These are phyloP conservation scores for Baudoinia panamericana DNA, from an alignment of 495 filamentous ascomycete species.

Conservation along the genomic window DNA sequence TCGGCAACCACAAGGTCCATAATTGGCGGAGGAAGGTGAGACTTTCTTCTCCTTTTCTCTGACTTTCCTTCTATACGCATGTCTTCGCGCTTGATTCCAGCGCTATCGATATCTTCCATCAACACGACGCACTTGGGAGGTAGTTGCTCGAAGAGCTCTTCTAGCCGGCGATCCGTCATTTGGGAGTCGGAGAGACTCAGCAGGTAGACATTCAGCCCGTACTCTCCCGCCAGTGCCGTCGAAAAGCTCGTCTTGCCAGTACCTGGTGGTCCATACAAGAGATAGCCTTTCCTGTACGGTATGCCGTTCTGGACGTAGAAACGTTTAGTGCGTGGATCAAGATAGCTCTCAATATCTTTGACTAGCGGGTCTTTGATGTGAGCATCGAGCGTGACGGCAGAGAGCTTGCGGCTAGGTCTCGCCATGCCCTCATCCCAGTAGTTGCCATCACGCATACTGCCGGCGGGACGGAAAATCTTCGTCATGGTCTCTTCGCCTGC, in stretches of 20 bases:
- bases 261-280: conserved; percentile 13
- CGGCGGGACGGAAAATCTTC: neutral
- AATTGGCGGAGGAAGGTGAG: no score
- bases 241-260: conserved; percentile 16
- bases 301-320: conserved; percentile 36
- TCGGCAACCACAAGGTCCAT: no score
- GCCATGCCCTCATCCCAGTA: neutral
- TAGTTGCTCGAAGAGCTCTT: conserved; percentile 16
- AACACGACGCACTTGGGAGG: conserved; percentile 20
- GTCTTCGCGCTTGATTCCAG: conserved; percentile 23
- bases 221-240: conserved; percentile 32
- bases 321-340: conserved; percentile 15
- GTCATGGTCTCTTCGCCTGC: neutral
- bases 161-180: conserved; percentile 25
- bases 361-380: conserved; percentile 11
- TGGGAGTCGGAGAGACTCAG: conserved; percentile 34
- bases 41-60: neutral
- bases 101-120: conserved; percentile 21
- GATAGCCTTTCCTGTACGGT: conserved; percentile 17
- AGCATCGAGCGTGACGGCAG: conserved; percentile 9
- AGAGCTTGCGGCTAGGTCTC: neutral
- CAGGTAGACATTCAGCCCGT: conserved; percentile 52
- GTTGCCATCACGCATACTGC: neutral
- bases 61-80: conserved; percentile 10
- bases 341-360: conserved; percentile 26